Evolutionary conservation across 345 rosid species (phyloP), one percentile per base, ranked within the genome.

Genomic region (Rhodamnia argentea): DNA sequence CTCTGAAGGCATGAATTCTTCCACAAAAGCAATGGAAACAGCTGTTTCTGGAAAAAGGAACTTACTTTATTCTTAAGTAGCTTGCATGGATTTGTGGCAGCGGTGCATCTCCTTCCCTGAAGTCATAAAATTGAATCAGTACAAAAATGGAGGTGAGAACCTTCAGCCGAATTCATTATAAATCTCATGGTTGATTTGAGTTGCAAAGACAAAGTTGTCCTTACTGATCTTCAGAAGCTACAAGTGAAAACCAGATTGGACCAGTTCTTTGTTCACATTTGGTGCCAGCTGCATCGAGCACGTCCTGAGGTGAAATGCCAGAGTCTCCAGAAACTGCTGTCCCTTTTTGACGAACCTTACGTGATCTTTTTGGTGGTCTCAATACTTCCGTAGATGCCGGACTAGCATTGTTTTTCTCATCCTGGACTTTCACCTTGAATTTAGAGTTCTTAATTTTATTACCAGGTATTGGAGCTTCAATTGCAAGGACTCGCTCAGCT

Each of bases 171-270:
- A 70, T 70, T 32, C 44, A 70, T 70, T 32, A 70, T 32, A 70
- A 70, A 20, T 37, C 26, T 70, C 24, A 70, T 18, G 47, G 52
- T 74, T 82, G 3, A 75, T 37, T 56, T 32, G 88, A 88, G 70
- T 59, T 84, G 75, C 60, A 90, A 85, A 81, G 85, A 50, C 74
- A 86, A 86, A 85, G 47, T 86, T 64, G 87, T 85, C 85, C 98
- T 95, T 91, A 97, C 99, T 92, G 95, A 82, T 95, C 94, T 87
- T 92, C 94, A 54, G 98, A 93, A 53, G 99, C 98, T 82, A 97
- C 92, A 88, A 97, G 91, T n/a, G 98, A 92, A 91, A 97, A 96
- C 99, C 99, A 97, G 89, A 96, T 93, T 83, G 98, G 98, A 84
- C 93, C 89, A 86, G 87, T 87, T 91, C 94, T 96, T 90, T 91